Percentiles rank a stretch among this genome's conserved stretches.
Evolutionary conservation across 1,139 yeast genomes (phyloP).

Genomic region (Saccharomyces pastorianus): DNA sequence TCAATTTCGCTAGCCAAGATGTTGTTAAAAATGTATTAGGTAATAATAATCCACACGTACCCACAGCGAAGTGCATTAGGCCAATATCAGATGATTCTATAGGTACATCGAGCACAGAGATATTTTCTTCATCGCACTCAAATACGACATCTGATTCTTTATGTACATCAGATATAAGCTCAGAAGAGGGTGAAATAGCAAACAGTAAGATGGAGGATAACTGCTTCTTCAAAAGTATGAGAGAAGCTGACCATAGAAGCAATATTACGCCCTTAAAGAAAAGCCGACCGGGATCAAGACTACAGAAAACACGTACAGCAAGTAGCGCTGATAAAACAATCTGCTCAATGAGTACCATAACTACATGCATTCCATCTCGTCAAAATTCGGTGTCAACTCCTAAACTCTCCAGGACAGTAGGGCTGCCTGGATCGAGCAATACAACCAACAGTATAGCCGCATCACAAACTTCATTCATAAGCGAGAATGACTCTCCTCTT

Average conservation of each 20-base stretch:
- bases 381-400: neutral
- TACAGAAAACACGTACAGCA: neutral
- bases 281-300: neutral
- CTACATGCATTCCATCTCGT: neutral
- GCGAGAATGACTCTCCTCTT: neutral
- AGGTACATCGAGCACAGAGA: constrained; percentile 19
- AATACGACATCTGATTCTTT: constrained; percentile 3
- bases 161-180: neutral
- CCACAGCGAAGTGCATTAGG: constrained; percentile 14
- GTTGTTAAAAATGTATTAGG: neutral
- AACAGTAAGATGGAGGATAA: neutral
- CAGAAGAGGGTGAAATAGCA: neutral
- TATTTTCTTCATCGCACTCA: constrained; percentile 15
- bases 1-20: neutral
- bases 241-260: neutral
- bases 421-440: constrained; percentile 9
- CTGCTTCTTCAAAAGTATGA: neutral
- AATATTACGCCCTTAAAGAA: neutral
- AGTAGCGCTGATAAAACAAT: neutral
- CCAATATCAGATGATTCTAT: constrained; percentile 24
- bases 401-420: neutral
- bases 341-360: neutral
- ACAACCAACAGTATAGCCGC: constrained; percentile 8
- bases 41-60: neutral
- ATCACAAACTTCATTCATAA: constrained; percentile 13